Evolutionary conservation across 192 early-diverging fungal genomes (phyloP), one percentile per base, ranked within the genome.

Genomic region (Backusella westeae): DNA sequence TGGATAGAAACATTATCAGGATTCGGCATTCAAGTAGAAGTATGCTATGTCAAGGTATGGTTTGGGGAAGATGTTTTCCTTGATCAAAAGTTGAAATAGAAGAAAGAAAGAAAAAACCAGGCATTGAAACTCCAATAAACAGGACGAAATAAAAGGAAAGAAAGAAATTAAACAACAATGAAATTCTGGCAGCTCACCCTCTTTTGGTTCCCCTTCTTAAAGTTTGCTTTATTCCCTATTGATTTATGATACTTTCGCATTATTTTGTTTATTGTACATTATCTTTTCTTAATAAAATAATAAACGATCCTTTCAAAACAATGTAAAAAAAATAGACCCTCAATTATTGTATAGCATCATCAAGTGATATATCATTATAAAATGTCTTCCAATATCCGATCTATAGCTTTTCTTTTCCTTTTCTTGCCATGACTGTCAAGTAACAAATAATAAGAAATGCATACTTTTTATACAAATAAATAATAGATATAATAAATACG

Each of bases 1-100:
- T 93, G 92, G 92, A 88, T 93, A 49, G 89, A 91, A 23, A 79
- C 90, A n/a, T 73, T 93, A 34, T 56, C 85, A 6, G 83, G 69
- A 34, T 81, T 81, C 12, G 83, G 79, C 9, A 80, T 93, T 17
- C 84, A 80, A 32, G 89, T 90, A 63, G 91, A 93, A 79, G 81
- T 93, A 1, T 93, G 91, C 41, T 73, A 87, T 34, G 89, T 93
- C 10, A 82, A 80, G 56, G 82, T 83, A 6, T 83, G 84, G 74
- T 75, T 82, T 1, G 82, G 68, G 0, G 82, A 87, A 21, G 82
- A 87, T 68, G 32, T 34, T 3, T 77, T 85, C 42, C 56, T 63
- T 26, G 56, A 63, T 32, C 56, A 26, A 63, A 63, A 63, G 56
- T 63, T 29, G 56, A 23, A 4, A 29, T 29, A 6, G 14, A 26